Conservation (phyloP, 1,139 yeast species). For the Hansenula sp. region DNA sequence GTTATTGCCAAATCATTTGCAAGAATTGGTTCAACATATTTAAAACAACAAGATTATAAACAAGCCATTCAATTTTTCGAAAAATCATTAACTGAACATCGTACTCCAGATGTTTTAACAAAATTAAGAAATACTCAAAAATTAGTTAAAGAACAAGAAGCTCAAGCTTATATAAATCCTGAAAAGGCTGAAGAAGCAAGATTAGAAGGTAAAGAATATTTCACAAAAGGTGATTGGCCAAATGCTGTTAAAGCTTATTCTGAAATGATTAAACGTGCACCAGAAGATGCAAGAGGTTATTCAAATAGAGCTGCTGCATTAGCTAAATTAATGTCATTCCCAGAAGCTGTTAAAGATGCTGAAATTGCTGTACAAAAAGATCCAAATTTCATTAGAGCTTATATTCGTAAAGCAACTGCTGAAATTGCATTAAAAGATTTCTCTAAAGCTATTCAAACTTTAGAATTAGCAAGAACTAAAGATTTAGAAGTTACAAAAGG, state of each 20-base stretch:
- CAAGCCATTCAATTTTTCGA: constrained; percentile 78
- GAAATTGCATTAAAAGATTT: constrained; percentile 89
- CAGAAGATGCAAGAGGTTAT: constrained; percentile 94
- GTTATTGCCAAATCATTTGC: constrained; percentile 89
- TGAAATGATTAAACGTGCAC: constrained; percentile 95
- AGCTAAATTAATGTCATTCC: constrained; percentile 93
- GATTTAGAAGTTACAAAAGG: constrained; percentile 63
- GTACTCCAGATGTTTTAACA: constrained; percentile 89
- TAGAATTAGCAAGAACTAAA: constrained; percentile 69
- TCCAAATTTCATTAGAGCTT: constrained; percentile 88
- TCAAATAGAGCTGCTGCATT: constrained; percentile 98
- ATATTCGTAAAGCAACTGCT: constrained; percentile 94
- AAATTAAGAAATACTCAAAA: constrained; percentile 88
- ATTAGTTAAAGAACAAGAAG: constrained; percentile 74
- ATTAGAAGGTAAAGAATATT: constrained; percentile 82
- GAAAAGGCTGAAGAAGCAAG: constrained; percentile 96
- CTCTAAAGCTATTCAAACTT: constrained; percentile 75
- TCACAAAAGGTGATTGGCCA: constrained; percentile 95
- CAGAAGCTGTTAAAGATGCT: constrained; percentile 93
- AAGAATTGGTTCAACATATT: constrained; percentile 79
- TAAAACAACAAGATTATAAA: constrained; percentile 67
- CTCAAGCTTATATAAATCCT: constrained; percentile 77
- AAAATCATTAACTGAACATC: constrained; percentile 92
- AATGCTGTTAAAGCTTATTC: constrained; percentile 91
- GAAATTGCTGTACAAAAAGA: constrained; percentile 84